Percentiles rank a stretch among this genome's conserved stretches.
Evolutionary conservation across 1,284 basidiomycete genomes (phyloP).

Genomic region (Ganoderma leucocontextum): DNA sequence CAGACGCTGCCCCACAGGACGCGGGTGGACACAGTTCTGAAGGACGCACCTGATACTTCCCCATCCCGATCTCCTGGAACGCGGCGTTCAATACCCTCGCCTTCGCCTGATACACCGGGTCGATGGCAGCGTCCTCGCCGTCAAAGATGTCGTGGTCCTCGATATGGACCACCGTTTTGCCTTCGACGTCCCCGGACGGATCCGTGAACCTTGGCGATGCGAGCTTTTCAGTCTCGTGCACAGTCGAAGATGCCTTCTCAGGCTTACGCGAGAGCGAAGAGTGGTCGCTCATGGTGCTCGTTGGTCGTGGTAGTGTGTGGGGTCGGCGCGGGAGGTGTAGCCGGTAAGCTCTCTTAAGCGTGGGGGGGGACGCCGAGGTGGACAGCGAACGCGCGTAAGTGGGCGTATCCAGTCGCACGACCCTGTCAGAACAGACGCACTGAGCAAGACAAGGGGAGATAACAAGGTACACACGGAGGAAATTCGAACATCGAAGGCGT

Average conservation of each 20-base stretch:
- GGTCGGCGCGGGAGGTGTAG: not conserved
- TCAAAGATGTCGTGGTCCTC: constrained; percentile 48
- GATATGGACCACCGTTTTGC: not conserved
- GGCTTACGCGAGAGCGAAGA: not conserved
- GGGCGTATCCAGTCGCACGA: not conserved
- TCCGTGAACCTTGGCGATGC: constrained; percentile 9
- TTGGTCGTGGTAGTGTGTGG: not conserved
- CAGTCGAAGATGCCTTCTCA: not conserved
- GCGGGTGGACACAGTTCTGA: not conserved
- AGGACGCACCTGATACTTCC: constrained; percentile 65
- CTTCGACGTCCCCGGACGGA: constrained; percentile 14
- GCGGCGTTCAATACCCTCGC: constrained; percentile 70
- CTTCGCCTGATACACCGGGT: constrained; percentile 73
- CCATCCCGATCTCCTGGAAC: constrained; percentile 77
- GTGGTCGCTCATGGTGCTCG: not conserved
- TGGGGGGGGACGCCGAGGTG: not conserved
- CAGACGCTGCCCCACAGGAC: not conserved
- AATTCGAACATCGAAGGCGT: not conserved
- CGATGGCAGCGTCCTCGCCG: constrained; percentile 53
- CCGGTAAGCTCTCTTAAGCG: not conserved
- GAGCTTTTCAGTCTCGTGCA: not conserved
- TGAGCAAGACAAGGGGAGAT: not conserved
- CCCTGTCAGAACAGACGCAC: constrained; percentile 4
- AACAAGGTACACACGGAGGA: not conserved
- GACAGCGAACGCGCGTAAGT: not conserved